Base-by-base conservation (phyloP, 495 filamentous ascomycete species). In the Aspergillus taichungensis region DNA sequence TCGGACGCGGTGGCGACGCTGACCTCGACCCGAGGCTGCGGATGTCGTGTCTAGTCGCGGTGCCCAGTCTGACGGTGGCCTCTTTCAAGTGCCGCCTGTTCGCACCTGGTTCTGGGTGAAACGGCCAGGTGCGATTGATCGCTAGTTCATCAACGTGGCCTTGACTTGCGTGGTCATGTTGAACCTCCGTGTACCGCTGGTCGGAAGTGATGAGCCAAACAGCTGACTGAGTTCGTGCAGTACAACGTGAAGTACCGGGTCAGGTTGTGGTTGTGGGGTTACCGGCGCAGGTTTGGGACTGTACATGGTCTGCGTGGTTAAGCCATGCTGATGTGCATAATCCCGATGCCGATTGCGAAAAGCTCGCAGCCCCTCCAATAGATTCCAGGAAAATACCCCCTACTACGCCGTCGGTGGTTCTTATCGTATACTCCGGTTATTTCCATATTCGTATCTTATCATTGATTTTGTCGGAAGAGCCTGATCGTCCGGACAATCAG, bases 201-300 rank as follows among this genome's bases (percentile, higher is more conserved):
- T 27, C 41, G 6, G 64, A 67, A 36, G 56, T 68, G 12, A 55
- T 57, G 14, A 46, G 43, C 28, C 56, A 69, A 30, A 56, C 56
- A 1, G 0, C 32, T 49, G 5, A 45, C 49, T 2, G 61, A 59
- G 5, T 68, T 63, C 37, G 18, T 43, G 10, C 12, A 49, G 2
- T 67, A 65, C 45, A 69, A 68, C 42, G 30, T 55, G 7, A 63
- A 57, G n/a, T 67, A 65, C 35, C 60, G 56, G 63, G 55, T 6
- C 61, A 65, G 43, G 43, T 69, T 9, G 24, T 64, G 43, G 43
- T 69, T 9, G 24, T 64, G 12, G 65, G 65, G 64, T 61, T 10
- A 59, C 63, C 0, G 64, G 56, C 5, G 53, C 51, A 6, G 56
- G 56, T 6, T 55, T 62, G 36, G 66, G 64, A 8, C 8, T 54